Evolutionary conservation across 345 rosid genomes (phyloP).

Genomic region (Luvunga scandens): DNA sequence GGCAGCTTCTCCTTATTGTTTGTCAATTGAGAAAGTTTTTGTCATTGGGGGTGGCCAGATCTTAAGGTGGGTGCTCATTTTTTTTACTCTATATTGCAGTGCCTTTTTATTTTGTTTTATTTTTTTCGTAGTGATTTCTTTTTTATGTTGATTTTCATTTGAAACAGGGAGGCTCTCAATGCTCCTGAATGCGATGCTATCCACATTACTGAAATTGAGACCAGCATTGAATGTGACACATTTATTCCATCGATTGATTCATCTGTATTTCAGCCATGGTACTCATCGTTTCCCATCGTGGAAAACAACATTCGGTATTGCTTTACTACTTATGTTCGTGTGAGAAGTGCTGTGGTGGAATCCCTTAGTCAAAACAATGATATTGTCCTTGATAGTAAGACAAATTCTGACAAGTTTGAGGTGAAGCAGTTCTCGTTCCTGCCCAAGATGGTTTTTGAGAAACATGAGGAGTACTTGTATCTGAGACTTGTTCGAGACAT

Average conservation of each 20-base stretch:
- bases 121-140: background rate
- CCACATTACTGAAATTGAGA: constrained; percentile 82
- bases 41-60: constrained; percentile 87
- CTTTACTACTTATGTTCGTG: constrained; percentile 75
- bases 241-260: constrained; percentile 72
- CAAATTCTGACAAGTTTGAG: constrained; percentile 46
- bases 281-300: constrained; percentile 63
- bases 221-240: constrained; percentile 77
- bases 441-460: constrained; percentile 70
- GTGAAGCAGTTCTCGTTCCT: constrained; percentile 57
- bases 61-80: constrained; percentile 45
- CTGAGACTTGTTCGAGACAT: constrained; percentile 64
- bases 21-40: constrained; percentile 92
- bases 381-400: constrained; percentile 27
- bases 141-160: constrained; percentile 11
- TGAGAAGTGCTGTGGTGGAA: constrained; percentile 45
- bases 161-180: constrained; percentile 75
- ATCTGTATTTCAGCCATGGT: constrained; percentile 81
- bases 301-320: constrained; percentile 64
- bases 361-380: constrained; percentile 29
- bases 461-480: constrained; percentile 74
- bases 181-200: constrained; percentile 79
- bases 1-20: constrained; percentile 73
- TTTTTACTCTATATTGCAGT: background rate
- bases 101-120: background rate